Evolutionary conservation across 208 protist genomes (phyloP).

Genomic region (Trichomonas gallinae): DNA sequence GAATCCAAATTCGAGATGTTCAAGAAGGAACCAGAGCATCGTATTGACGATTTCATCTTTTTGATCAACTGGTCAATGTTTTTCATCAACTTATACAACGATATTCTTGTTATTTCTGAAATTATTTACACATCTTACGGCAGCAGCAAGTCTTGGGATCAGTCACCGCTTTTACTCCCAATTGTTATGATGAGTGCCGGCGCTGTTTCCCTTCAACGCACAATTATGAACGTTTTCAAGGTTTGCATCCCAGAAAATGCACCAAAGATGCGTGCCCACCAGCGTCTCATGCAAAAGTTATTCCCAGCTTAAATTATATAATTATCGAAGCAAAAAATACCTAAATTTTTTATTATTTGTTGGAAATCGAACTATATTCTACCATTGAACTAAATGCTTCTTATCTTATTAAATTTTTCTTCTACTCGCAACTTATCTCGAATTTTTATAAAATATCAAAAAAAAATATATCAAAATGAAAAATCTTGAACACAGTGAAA

Average conservation of each 20-base stretch:
- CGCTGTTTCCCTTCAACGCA: not conserved
- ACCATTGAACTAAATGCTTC: too few relatives aligned
- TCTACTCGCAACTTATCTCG: too few relatives aligned
- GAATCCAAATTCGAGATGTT: not conserved
- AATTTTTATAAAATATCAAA: too few relatives aligned
- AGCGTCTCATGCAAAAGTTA: not conserved
- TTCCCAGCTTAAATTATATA: not conserved
- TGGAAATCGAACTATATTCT: too few relatives aligned
- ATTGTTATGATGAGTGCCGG: conserved; percentile 7
- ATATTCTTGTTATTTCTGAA: conserved; percentile 10
- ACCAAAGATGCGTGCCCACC: not conserved
- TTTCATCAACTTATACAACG: not conserved
- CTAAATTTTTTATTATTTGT: too few relatives aligned
- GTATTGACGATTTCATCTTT: not conserved
- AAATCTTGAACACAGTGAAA: too few relatives aligned
- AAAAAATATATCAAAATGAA: too few relatives aligned
- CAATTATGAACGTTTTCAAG: not conserved
- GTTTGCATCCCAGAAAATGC: not conserved
- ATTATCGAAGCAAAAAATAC: too few relatives aligned
- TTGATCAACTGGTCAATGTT: not conserved
- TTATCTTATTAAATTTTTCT: too few relatives aligned
- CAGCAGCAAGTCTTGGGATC: not conserved
- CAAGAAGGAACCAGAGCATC: not conserved
- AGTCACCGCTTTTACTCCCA: not conserved
- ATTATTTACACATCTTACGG: conserved; percentile 19